A percentile compares a stretch with the other conserved stretches of the same genome.
These are phyloP conservation scores for Phytophthora megakarya DNA, from an alignment of 352 stramenopile species.

Conservation along the genomic window DNA sequence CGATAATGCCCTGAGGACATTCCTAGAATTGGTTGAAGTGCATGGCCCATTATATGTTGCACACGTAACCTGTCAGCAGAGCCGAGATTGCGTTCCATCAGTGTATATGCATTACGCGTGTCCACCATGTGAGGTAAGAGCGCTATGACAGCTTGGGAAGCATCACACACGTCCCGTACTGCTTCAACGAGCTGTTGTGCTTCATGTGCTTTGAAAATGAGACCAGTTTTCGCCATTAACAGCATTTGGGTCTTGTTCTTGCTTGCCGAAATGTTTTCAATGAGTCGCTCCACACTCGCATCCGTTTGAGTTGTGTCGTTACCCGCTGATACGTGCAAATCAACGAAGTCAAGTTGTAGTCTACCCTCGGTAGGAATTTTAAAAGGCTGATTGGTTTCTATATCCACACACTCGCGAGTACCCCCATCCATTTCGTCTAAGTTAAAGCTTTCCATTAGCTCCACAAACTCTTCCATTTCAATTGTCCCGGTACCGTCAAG, in stretches of 20 bases:
- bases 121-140: constrained; percentile 81
- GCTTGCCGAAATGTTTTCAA: constrained; percentile 76
- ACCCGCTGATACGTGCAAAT: constrained; percentile 75
- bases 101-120: constrained; percentile 53
- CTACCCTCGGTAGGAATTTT: constrained; percentile 66
- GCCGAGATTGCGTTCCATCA: constrained; percentile 74
- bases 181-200: constrained; percentile 72
- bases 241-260: constrained; percentile 86
- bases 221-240: constrained; percentile 74
- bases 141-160: constrained; percentile 63
- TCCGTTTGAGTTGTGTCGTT: constrained; percentile 73
- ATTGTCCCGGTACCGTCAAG: constrained; percentile 73
- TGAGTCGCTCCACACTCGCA: constrained; percentile 66
- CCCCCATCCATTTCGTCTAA: constrained; percentile 43
- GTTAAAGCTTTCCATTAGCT: constrained; percentile 77
- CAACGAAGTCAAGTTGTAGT: constrained; percentile 72
- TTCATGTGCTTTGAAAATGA: constrained; percentile 70
- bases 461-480: constrained; percentile 79
- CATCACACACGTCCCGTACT: constrained; percentile 67
- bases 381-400: constrained; percentile 62
- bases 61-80: constrained; percentile 52
- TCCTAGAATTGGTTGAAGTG: constrained; percentile 67
- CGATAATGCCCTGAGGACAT: constrained; percentile 69
- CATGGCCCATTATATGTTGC: constrained; percentile 68
- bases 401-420: constrained; percentile 58